Evolutionary conservation across 805 yeast species (phyloP).

Genomic region (Starmerella stigmatis): DNA sequence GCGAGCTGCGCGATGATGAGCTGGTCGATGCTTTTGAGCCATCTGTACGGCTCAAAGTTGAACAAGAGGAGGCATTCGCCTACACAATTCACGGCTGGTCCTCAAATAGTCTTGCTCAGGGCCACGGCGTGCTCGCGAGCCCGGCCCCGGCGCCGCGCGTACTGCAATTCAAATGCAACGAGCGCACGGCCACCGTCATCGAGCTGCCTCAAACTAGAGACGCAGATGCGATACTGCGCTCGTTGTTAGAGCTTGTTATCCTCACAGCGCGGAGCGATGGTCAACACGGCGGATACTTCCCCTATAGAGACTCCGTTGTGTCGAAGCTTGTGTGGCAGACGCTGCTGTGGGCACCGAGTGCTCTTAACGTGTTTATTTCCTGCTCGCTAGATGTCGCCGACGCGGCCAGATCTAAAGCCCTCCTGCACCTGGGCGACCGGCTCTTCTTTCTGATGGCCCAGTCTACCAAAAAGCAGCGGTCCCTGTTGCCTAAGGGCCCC

Average conservation of each 20-base stretch:
- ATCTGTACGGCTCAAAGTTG: not conserved
- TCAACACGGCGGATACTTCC: too few relatives aligned
- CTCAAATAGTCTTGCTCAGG: not conserved
- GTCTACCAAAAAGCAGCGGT: not conserved
- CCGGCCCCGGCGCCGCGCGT: not conserved
- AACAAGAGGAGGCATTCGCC: not conserved
- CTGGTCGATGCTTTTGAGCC: not conserved
- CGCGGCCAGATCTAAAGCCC: not conserved
- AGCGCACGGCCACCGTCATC: not conserved
- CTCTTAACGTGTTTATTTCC: not conserved
- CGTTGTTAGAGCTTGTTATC: not conserved
- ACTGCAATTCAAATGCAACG: not conserved
- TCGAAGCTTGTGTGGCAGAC: conserved; percentile 4
- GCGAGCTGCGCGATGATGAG: not conserved
- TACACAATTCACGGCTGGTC: not conserved
- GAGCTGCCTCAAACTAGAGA: not conserved
- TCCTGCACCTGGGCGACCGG: not conserved
- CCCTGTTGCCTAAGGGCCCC: not conserved
- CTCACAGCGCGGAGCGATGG: too few relatives aligned
- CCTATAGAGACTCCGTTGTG: conserved; percentile 4
- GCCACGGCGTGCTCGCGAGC: not conserved
- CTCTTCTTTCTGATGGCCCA: not conserved
- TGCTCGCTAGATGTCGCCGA: not conserved
- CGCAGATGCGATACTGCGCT: not conserved
- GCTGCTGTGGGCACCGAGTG: not conserved